Evolutionary conservation across 2,329 filamentous ascomycete genomes (phyloP).

Genomic region (Colletotrichum noveboracense): DNA sequence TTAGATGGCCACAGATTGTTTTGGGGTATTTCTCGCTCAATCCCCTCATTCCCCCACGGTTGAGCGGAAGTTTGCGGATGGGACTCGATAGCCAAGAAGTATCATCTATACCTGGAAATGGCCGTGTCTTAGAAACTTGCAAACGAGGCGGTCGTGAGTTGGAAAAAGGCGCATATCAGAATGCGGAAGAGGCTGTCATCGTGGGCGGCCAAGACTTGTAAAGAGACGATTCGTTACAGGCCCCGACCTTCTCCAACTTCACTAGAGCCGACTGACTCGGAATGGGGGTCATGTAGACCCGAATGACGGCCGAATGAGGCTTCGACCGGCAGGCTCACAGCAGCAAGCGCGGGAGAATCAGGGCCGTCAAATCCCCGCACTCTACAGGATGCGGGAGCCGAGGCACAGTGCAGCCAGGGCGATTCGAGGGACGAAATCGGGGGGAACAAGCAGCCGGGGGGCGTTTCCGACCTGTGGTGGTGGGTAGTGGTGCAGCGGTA

Average conservation of each 20-base stretch:
- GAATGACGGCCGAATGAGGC: constrained; percentile 6
- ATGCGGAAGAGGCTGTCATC: background rate
- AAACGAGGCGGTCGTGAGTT: constrained; percentile 14
- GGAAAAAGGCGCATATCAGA: constrained; percentile 13
- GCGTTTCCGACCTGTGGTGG: constrained; percentile 1
- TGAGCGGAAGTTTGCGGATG: constrained; percentile 12
- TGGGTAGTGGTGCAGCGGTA: constrained; percentile 11
- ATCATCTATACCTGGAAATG: constrained; percentile 14
- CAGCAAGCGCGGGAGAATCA: constrained; percentile 17
- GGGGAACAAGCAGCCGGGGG: constrained; percentile 4
- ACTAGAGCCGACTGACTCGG: constrained; percentile 11
- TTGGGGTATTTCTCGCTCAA: constrained; percentile 4
- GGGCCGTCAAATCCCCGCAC: constrained; percentile 22
- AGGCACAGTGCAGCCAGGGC: constrained; percentile 14
- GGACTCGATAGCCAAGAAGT: constrained; percentile 6
- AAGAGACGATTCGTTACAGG: background rate
- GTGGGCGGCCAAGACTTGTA: constrained; percentile 2
- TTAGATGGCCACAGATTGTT: background rate
- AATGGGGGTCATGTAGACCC: constrained; percentile 12
- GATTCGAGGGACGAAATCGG: constrained; percentile 7
- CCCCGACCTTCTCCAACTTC: constrained; percentile 4
- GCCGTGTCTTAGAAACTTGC: constrained; percentile 5
- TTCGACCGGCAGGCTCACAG: background rate
- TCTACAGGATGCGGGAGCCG: constrained; percentile 18
- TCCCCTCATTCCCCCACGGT: background rate